These are phyloP conservation scores for Hypseocharis bilobata DNA, from an alignment of 441 rosid genomes.

Conservation along the genomic window DNA sequence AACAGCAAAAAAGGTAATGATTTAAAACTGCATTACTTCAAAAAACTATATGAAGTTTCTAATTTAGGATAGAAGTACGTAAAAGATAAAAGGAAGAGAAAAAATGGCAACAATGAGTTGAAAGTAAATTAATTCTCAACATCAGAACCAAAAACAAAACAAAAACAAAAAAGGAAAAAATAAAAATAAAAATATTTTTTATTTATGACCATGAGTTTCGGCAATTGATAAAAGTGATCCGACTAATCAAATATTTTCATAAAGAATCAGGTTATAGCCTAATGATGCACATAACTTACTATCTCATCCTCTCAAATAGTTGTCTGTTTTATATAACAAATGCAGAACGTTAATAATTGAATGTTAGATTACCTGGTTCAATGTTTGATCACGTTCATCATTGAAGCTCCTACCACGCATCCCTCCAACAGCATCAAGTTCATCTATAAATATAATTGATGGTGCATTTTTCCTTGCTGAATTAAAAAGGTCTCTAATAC, in stretches of 20 bases:
- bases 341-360: neutral
- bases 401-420: slow-evolving; percentile 92
- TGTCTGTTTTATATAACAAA: neutral
- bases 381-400: slow-evolving; percentile 91
- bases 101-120: neutral
- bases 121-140: neutral
- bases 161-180: neutral
- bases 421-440: slow-evolving; percentile 91
- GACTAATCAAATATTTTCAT: neutral
- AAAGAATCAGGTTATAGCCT: neutral
- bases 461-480: slow-evolving; percentile 65
- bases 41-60: neutral
- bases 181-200: neutral
- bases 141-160: no score
- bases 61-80: neutral
- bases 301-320: neutral
- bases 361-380: slow-evolving; percentile 60
- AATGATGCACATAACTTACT: neutral
- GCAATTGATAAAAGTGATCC: neutral
- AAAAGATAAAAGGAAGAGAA: neutral
- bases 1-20: neutral
- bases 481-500: slow-evolving; percentile 76
- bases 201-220: neutral
- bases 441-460: slow-evolving; percentile 75
- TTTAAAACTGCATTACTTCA: no score